A percentile compares a stretch with the other conserved stretches of the same genome.
These are phyloP conservation scores for Termitomyces eurrhizus DNA, from an alignment of 768 basidiomycete genomes.

Conservation along the genomic window DNA sequence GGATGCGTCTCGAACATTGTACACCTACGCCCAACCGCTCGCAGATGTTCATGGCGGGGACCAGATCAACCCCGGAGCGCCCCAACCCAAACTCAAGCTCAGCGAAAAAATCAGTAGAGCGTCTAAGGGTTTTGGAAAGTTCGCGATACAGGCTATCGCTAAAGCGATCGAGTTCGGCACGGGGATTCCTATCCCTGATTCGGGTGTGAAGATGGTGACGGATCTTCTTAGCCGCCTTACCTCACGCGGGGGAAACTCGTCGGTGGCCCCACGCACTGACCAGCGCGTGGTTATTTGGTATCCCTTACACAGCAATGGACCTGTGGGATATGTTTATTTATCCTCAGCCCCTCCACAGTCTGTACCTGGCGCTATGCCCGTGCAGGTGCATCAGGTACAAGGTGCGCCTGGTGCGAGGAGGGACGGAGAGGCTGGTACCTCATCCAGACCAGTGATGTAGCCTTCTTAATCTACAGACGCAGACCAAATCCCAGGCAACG, in stretches of 20 bases:
- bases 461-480: not conserved
- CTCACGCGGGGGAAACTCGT: not conserved
- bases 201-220: not conserved
- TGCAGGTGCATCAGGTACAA: not conserved
- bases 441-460: too few relatives aligned
- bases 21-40: not conserved
- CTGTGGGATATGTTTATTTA: not conserved
- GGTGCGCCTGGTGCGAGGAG: not conserved
- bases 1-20: not conserved
- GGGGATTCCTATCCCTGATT: not conserved
- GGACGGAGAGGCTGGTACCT: too few relatives aligned
- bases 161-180: too few relatives aligned
- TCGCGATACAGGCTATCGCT: not conserved
- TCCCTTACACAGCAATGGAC: not conserved
- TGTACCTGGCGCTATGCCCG: not conserved
- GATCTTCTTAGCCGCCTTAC: not conserved
- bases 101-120: not conserved
- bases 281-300: not conserved
- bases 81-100: not conserved
- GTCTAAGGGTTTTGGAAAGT: not conserved
- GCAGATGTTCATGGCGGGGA: not conserved
- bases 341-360: too few relatives aligned
- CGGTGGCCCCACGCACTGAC: not conserved
- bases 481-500: not conserved
- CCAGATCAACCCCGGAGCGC: not conserved